phyloP scores from a whole-genome alignment of 805 yeast species.

The Metschnikowia lochheadii region DNA sequence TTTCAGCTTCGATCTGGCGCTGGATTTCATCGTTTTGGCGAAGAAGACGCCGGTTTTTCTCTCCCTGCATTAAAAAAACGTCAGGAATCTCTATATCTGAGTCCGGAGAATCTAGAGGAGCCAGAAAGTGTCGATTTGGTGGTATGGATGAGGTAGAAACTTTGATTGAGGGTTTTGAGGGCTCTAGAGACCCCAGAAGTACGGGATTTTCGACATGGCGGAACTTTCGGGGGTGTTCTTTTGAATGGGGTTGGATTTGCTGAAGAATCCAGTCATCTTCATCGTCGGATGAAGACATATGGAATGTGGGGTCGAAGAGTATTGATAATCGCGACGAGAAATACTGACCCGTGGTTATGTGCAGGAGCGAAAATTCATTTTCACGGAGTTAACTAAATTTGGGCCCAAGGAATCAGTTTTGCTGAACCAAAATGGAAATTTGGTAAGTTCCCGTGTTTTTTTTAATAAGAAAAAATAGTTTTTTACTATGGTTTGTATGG shows the following conservation, averaged over 20 bases:
- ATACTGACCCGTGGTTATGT: background rate
- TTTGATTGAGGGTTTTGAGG: background rate
- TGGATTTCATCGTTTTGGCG: slow-evolving; percentile 19
- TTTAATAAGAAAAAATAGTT: too few relatives aligned
- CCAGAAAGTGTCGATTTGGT: background rate
- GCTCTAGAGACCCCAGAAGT: background rate
- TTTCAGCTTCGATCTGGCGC: slow-evolving; percentile 18
- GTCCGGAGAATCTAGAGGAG: background rate
- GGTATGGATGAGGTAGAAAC: background rate
- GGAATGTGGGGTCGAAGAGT: background rate
- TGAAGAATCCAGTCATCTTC: slow-evolving; percentile 3
- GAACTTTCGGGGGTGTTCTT: background rate
- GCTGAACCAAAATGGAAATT: too few relatives aligned
- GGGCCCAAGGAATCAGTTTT: too few relatives aligned
- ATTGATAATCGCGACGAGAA: background rate
- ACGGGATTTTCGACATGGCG: background rate
- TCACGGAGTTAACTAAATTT: too few relatives aligned
- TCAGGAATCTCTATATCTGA: slow-evolving; percentile 22
- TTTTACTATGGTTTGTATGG: too few relatives aligned
- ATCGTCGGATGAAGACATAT: slow-evolving; percentile 2
- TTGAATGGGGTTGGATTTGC: background rate
- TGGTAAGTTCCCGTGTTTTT: too few relatives aligned
- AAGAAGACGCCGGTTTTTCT: slow-evolving; percentile 23
- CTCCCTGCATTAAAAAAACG: slow-evolving; percentile 28
- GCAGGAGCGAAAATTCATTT: too few relatives aligned